A percentile compares a stretch with the other conserved stretches of the same genome.
These are phyloP conservation scores for Bryoerythrophyllum caledonicum DNA, from an alignment of 225 moss, liverwort and hornwort species.

Conservation along the genomic window DNA sequence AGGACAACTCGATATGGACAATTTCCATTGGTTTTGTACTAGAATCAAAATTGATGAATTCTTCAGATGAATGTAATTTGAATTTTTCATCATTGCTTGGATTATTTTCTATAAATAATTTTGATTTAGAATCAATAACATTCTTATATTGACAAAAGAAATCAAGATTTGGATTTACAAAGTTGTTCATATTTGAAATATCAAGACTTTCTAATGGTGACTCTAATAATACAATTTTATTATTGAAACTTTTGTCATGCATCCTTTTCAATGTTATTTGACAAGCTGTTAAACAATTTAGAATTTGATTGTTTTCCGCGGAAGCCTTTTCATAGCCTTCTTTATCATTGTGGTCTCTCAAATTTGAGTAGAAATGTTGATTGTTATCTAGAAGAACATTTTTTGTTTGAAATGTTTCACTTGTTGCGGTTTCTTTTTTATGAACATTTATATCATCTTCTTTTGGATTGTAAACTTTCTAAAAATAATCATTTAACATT, in stretches of 20 bases:
- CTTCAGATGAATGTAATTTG: background rate
- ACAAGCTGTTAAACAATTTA: background rate
- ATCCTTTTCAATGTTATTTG: background rate
- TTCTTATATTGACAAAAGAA: background rate
- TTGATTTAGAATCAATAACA: background rate
- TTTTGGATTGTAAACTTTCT: background rate
- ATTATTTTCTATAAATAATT: accelerated
- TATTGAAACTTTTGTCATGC: background rate
- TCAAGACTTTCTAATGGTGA: background rate
- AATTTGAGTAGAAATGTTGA: background rate
- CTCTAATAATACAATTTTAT: background rate
- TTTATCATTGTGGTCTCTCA: background rate
- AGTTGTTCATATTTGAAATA: background rate
- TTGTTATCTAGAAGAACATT: background rate
- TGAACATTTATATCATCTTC: background rate
- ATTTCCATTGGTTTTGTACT: background rate
- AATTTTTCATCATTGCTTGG: too few relatives aligned
- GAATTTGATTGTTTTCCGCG: background rate
- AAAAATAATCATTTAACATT: background rate
- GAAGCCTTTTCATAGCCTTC: background rate
- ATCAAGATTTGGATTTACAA: too few relatives aligned
- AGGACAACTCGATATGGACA: background rate
- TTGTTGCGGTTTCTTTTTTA: background rate
- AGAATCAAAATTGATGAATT: background rate
- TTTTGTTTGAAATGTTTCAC: background rate